Conservation (phyloP, 2,329 filamentous ascomycete genomes). For the Xenoacremonium recifei region DNA sequence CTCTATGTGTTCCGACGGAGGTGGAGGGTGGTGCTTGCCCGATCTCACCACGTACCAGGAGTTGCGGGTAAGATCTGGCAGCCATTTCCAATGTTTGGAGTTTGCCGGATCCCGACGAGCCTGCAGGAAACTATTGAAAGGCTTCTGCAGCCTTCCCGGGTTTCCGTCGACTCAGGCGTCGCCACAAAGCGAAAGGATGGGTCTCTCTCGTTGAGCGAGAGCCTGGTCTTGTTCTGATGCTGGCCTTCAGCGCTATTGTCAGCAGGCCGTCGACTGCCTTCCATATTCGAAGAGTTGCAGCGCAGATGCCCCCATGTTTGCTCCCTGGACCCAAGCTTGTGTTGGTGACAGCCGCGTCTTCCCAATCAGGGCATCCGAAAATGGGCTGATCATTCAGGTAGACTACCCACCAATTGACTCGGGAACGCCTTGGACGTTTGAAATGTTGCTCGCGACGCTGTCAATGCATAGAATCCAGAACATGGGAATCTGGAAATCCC, state of each 20-base stretch:
- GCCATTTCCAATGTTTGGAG: not conserved
- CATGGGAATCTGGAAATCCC: not conserved
- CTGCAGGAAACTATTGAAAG: not conserved
- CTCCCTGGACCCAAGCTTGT: not conserved
- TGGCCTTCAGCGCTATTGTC: not conserved
- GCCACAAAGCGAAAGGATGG: not conserved
- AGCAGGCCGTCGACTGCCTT: not conserved
- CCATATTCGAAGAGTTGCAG: conserved; percentile 1
- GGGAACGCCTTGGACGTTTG: not conserved
- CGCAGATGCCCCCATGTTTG: not conserved
- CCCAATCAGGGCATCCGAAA: not conserved
- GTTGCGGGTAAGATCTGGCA: not conserved
- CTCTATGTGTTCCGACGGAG: not conserved
- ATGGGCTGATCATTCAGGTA: not conserved
- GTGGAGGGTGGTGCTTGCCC: not conserved
- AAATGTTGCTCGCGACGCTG: no score
- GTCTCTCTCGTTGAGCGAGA: not conserved
- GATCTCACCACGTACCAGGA: not conserved
- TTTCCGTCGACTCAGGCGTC: not conserved
- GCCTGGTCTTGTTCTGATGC: not conserved
- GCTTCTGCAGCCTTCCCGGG: not conserved
- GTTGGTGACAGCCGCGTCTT: not conserved
- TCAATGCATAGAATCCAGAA: no score
- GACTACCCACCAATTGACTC: not conserved
- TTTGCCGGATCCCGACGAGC: not conserved